Evolutionary conservation across 2,329 filamentous ascomycete species (phyloP), one percentile per base, ranked within the genome.

Genomic region (Sporothrix euskadiensis): DNA sequence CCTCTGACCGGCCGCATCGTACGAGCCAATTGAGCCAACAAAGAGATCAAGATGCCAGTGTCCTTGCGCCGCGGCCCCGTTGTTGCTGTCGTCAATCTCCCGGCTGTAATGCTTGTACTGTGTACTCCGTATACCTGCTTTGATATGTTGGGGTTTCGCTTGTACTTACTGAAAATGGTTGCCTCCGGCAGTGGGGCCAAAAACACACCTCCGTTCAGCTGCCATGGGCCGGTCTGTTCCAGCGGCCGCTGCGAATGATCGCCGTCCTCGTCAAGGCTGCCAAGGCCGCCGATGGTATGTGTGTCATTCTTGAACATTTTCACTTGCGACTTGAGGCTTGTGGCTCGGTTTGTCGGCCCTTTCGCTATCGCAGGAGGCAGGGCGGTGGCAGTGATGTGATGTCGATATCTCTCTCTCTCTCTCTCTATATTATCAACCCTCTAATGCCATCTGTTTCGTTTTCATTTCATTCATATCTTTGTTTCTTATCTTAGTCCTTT

Each of bases 111-210:
- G 44, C 14, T 49, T 49, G 4, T 1, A 26, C 26, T 26, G 26
- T 26, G 26, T 26, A 26, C 26, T 26, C 26, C 26, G 26, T 26
- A 26, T 26, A 3, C 14, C 3, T 12, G 44, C 44, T 14, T 16
- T 49, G 44, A 19, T 8, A 19, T 8, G n/a, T n/a, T 10, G 14
- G 22, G 39, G 4, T 9, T 47, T 71, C 71, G 71, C 63, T 41
- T 73, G 63, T 35, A 73, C 61, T n/a, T 69, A 26, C 71, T 44
- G 6, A 69, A 69, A 39, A 12, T 32, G 63, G 71, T 9, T 19
- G 65, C 35, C 16, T 22, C 57, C n/a, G 44, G 49, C 30, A 30
- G 3, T 41, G 57, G 19, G 39, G 5, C 39, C 22, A 16, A 30
- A 39, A 47, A 41, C 32, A n/a, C 30, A 7, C 14, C 14, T 35